phyloP scores from a whole-genome alignment of 257 asterid genomes.

The Forsythia suspensa region DNA sequence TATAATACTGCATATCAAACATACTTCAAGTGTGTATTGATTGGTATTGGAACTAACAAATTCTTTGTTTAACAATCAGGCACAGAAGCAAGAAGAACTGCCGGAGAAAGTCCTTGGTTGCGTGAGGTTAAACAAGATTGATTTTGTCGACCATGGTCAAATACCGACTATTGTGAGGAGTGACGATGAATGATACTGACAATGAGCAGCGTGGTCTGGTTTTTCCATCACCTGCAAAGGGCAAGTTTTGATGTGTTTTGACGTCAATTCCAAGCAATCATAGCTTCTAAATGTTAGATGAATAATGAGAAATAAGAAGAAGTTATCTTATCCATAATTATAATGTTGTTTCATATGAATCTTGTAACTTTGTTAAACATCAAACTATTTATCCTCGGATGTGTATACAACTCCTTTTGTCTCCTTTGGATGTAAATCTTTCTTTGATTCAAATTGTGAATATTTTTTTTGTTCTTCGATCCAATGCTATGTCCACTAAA shows the following conservation, averaged over 20 bases:
- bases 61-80: slow-evolving; percentile 33
- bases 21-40: too few species aligned
- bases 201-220: not conserved
- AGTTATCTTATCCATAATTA: slow-evolving; percentile 17
- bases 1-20: too few species aligned
- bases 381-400: slow-evolving; percentile 12
- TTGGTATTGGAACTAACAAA: not conserved
- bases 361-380: slow-evolving; percentile 11
- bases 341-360: slow-evolving; percentile 15
- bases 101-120: slow-evolving; percentile 70
- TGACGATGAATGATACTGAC: slow-evolving; percentile 32
- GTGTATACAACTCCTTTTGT: slow-evolving; percentile 12
- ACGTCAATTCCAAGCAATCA: slow-evolving; percentile 16
- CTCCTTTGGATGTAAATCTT: slow-evolving; percentile 28
- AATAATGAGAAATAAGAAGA: not conserved
- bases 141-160: slow-evolving; percentile 67
- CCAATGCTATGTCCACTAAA: not conserved
- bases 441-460: not conserved
- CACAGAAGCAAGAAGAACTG: slow-evolving; percentile 69
- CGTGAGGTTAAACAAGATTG: slow-evolving; percentile 68
- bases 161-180: slow-evolving; percentile 51
- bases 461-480: too few species aligned
- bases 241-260: not conserved
- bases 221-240: not conserved
- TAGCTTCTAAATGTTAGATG: slow-evolving; percentile 16